Evolutionary conservation across 2,329 filamentous ascomycete genomes (phyloP).

Genomic region (Pestalotiopsis sp.): DNA sequence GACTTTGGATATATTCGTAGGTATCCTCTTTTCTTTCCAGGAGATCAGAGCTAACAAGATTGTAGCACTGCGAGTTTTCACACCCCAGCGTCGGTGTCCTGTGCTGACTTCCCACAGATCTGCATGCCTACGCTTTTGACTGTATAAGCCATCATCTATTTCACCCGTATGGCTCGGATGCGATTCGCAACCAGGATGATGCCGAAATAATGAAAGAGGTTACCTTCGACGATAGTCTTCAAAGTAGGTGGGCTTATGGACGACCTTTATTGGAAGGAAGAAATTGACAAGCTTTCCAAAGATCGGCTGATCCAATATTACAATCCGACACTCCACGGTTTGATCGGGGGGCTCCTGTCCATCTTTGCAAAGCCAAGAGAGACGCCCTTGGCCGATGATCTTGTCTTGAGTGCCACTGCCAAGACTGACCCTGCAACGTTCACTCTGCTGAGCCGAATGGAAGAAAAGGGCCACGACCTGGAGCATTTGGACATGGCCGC

Average conservation of each 20-base stretch:
- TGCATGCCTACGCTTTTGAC: slow-evolving; percentile 71
- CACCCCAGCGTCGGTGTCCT: slow-evolving; percentile 12
- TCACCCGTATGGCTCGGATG: slow-evolving; percentile 64
- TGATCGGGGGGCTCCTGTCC: slow-evolving; percentile 47
- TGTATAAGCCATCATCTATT: slow-evolving; percentile 72
- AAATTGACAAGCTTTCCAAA: slow-evolving; percentile 27
- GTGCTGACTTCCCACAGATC: slow-evolving; percentile 27
- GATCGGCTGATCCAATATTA: slow-evolving; percentile 63
- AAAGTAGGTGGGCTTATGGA: slow-evolving; percentile 51
- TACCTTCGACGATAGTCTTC: slow-evolving; percentile 67
- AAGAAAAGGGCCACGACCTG: slow-evolving; percentile 51
- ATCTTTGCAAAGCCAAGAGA: slow-evolving; percentile 55
- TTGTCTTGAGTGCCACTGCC: slow-evolving; percentile 55
- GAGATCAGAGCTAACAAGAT: neutral
- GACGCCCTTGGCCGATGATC: slow-evolving; percentile 60
- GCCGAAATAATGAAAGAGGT: slow-evolving; percentile 69
- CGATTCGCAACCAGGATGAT: slow-evolving; percentile 56
- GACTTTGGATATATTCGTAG: slow-evolving; percentile 64
- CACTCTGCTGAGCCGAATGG: slow-evolving; percentile 60
- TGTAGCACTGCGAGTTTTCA: neutral
- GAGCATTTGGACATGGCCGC: slow-evolving; percentile 60
- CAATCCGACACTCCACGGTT: slow-evolving; percentile 50
- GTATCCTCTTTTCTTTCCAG: slow-evolving; percentile 17
- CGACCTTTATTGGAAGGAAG: neutral
- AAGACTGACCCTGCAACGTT: slow-evolving; percentile 50